Percentiles rank a stretch among this genome's conserved stretches.
phyloP scores from a whole-genome alignment of 305 asterid genomes.

The Fraxinus xanthoxyloides region DNA sequence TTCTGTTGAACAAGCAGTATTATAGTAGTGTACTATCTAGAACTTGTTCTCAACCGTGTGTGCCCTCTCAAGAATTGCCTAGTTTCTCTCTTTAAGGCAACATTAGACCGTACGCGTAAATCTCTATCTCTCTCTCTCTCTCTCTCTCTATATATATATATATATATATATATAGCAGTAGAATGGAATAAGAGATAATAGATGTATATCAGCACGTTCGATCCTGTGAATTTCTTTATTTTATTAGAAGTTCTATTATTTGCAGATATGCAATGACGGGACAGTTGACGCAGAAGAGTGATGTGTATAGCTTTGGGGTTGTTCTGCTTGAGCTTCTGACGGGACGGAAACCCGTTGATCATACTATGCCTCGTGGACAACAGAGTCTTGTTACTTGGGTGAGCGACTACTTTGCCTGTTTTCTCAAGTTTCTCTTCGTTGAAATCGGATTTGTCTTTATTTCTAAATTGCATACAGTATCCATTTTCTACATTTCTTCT shows the following conservation, averaged over 20 bases:
- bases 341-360: slow-evolving; percentile 80
- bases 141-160: too few relatives aligned
- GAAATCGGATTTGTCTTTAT: neutral
- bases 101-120: neutral
- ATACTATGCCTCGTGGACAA: slow-evolving; percentile 84
- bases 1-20: neutral
- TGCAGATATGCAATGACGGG: slow-evolving; percentile 82
- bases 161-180: neutral
- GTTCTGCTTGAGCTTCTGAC: slow-evolving; percentile 76
- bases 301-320: slow-evolving; percentile 77
- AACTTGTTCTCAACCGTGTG: slow-evolving; percentile 8
- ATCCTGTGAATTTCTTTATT: neutral
- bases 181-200: neutral
- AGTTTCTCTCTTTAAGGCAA: neutral
- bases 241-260: neutral
- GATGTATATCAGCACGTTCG: neutral
- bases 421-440: neutral
- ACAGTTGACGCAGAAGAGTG: slow-evolving; percentile 72
- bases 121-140: neutral
- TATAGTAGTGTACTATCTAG: neutral
- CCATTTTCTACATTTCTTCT: neutral
- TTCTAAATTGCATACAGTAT: neutral
- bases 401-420: slow-evolving; percentile 18
- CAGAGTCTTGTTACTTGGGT: slow-evolving; percentile 83
- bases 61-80: neutral